A percentile compares a stretch with the other conserved stretches of the same genome.
Conservation (phyloP, 352 stramenopile species). For the Plasmopara muralis region DNA sequence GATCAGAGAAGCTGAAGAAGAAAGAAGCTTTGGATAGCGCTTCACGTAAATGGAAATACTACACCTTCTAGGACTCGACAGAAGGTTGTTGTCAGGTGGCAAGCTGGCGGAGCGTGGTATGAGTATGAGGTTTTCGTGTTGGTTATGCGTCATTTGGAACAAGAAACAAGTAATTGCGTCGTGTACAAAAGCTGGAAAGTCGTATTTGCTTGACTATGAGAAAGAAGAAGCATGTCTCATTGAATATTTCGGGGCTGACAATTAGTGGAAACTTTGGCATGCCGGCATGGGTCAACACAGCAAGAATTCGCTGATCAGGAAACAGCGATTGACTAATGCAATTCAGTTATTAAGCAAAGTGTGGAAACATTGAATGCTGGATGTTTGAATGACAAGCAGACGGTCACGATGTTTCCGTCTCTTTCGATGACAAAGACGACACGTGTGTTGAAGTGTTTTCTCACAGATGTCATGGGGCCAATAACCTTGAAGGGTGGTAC, state of each 20-base stretch:
- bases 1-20: too few species aligned
- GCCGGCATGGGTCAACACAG: neutral
- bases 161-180: neutral
- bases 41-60: too few species aligned
- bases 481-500: neutral
- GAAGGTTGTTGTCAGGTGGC: neutral
- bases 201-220: conserved; percentile 13
- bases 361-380: neutral
- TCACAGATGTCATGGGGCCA: neutral
- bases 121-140: neutral
- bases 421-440: neutral
- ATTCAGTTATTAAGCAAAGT: neutral
- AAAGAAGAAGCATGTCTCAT: conserved; percentile 4
- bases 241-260: neutral
- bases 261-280: neutral
- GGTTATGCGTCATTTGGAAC: neutral
- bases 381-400: neutral
- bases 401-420: neutral
- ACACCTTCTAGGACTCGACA: neutral
- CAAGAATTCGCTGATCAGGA: neutral
- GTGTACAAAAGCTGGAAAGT: conserved; percentile 7
- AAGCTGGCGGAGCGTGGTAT: neutral
- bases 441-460: neutral
- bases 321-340: neutral
- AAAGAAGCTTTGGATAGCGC: too few species aligned